Conservation (phyloP, 2,329 filamentous ascomycete genomes). For the Fusarium mundagurra region DNA sequence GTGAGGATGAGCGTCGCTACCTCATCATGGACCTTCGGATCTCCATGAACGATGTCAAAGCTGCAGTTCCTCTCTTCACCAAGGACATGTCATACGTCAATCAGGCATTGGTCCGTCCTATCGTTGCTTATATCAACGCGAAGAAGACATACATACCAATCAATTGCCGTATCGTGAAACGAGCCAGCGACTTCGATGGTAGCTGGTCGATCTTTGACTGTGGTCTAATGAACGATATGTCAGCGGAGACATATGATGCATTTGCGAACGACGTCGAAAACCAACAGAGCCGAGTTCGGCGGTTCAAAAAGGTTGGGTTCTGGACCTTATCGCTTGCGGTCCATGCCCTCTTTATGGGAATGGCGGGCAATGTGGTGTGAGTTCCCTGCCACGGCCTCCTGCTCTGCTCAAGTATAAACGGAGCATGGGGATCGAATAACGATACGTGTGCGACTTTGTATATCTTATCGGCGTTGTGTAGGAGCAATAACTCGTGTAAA, state of each 20-base stretch:
- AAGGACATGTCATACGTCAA: constrained; percentile 94
- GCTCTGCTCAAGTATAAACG: constrained; percentile 12
- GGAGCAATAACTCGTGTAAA: constrained; percentile 18
- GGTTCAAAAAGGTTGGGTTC: constrained; percentile 94
- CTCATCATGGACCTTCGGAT: constrained; percentile 95
- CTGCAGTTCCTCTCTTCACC: constrained; percentile 91
- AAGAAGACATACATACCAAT: constrained; percentile 96
- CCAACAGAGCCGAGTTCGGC: constrained; percentile 83
- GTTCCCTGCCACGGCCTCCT: background rate
- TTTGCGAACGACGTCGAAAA: constrained; percentile 93
- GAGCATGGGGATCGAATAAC: constrained; percentile 7
- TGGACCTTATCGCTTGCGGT: constrained; percentile 94
- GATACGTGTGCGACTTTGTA: constrained; percentile 25
- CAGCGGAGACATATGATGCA: constrained; percentile 92
- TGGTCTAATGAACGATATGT: constrained; percentile 91
- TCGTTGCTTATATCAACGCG: constrained; percentile 98
- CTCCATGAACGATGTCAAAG: constrained; percentile 93
- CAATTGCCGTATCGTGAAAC: constrained; percentile 92
- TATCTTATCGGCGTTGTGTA: constrained; percentile 11
- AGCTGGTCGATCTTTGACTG: constrained; percentile 96
- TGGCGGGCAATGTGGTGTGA: constrained; percentile 81
- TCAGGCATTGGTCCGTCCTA: constrained; percentile 92
- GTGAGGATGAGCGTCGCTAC: constrained; percentile 75
- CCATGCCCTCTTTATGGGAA: constrained; percentile 93
- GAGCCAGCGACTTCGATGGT: constrained; percentile 88